A percentile compares a stretch with the other conserved stretches of the same genome.
Conservation (phyloP, 1,139 yeast species). For the Kodamaea sp. region DNA sequence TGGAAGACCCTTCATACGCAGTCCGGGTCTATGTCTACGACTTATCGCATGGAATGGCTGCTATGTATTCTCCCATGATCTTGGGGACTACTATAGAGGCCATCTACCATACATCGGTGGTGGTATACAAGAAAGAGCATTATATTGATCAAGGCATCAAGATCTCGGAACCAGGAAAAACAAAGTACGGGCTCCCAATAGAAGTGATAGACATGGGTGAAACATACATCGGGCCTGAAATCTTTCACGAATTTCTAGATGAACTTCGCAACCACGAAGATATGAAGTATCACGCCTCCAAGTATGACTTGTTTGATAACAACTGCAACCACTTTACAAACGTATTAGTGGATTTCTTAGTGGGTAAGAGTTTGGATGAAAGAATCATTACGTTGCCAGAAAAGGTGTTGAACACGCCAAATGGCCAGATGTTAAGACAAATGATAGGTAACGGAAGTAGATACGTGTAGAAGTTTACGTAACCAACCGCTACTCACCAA, state of each 20-base stretch:
- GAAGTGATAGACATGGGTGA: constrained; percentile 56
- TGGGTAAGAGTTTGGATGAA: constrained; percentile 52
- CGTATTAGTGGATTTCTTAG: constrained; percentile 57
- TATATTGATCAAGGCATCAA: constrained; percentile 66
- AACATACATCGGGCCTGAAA: constrained; percentile 52
- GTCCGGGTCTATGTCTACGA: constrained; percentile 69
- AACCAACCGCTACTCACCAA: too few species aligned
- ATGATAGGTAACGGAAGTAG: constrained; percentile 31
- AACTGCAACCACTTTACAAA: constrained; percentile 73
- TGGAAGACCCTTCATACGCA: constrained; percentile 14
- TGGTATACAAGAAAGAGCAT: constrained; percentile 54
- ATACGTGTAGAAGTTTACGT: constrained; percentile 1
- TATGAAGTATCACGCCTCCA: constrained; percentile 44
- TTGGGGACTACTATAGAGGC: constrained; percentile 57
- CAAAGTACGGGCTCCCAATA: constrained; percentile 62
- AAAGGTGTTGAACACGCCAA: constrained; percentile 59
- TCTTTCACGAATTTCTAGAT: constrained; percentile 52
- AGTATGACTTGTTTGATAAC: constrained; percentile 62
- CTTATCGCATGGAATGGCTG: constrained; percentile 51
- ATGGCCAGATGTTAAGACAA: constrained; percentile 48
- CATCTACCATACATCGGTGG: constrained; percentile 68
- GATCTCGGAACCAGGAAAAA: constrained; percentile 45
- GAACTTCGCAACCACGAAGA: constrained; percentile 46
- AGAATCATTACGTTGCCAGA: constrained; percentile 55
- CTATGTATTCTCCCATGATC: constrained; percentile 43